A percentile compares a stretch with the other conserved stretches of the same genome.
Evolutionary conservation across 2,329 filamentous ascomycete genomes (phyloP).

Genomic region (Aureobasidium mangrovei): DNA sequence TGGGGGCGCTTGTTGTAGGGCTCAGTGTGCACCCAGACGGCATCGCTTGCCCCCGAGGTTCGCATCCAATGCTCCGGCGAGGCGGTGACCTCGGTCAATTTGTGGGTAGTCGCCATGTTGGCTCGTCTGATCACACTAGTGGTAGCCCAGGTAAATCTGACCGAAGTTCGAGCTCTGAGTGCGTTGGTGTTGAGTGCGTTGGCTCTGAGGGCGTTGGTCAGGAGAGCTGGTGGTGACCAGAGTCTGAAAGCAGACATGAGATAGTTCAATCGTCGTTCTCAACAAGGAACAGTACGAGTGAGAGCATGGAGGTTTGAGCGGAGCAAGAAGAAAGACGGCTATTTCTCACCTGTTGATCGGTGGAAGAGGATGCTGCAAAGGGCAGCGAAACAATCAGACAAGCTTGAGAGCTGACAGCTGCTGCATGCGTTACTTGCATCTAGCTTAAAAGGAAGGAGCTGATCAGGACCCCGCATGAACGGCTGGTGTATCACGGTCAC

Average conservation of each 20-base stretch:
- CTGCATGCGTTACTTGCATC: neutral
- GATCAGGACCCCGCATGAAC: neutral
- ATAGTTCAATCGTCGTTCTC: neutral
- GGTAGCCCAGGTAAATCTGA: conserved; percentile 1
- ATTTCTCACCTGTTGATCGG: no score
- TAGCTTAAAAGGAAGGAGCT: neutral
- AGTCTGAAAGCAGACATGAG: conserved; percentile 1
- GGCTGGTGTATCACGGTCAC: neutral
- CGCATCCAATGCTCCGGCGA: conserved; percentile 30
- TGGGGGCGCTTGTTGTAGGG: conserved; percentile 37
- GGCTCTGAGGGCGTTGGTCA: neutral
- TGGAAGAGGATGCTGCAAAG: no score
- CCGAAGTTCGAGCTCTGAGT: neutral
- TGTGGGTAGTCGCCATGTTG: conserved; percentile 17
- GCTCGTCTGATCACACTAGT: neutral
- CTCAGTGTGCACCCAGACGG: conserved; percentile 46
- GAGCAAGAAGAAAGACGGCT: neutral
- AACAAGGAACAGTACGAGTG: neutral
- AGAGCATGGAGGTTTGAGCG: neutral
- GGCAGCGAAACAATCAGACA: no score
- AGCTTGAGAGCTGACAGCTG: neutral
- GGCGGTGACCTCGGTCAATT: conserved; percentile 9
- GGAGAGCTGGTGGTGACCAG: neutral
- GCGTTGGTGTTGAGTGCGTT: neutral
- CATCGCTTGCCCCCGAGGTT: conserved; percentile 43